Conservation (phyloP, 352 stramenopile species). For the Phytophthora syringae region DNA sequence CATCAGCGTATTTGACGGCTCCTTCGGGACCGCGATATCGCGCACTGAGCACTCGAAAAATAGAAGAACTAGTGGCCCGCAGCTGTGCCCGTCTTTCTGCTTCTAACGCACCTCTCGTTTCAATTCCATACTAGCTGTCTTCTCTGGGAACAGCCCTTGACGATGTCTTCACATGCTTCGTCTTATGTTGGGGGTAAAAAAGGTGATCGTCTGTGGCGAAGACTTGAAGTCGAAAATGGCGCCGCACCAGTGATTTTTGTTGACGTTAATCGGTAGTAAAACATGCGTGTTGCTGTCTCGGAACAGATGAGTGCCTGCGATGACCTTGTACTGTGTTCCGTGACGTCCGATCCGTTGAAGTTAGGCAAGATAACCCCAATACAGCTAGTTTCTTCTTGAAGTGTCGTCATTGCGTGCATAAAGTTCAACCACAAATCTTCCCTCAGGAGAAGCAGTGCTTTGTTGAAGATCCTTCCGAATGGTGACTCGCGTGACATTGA, state of each 20-base stretch:
- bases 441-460: background rate
- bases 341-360: too few species aligned
- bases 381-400: too few species aligned
- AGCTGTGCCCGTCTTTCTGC: background rate
- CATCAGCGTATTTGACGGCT: too few species aligned
- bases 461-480: background rate
- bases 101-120: background rate
- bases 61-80: background rate
- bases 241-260: background rate
- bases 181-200: background rate
- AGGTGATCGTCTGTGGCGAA: background rate
- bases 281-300: constrained; percentile 1
- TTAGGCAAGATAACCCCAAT: too few species aligned
- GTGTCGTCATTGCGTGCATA: too few species aligned
- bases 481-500: background rate
- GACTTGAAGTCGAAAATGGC: background rate
- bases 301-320: too few species aligned
- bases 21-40: too few species aligned
- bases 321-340: too few species aligned
- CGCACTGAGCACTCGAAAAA: background rate
- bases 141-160: background rate
- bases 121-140: background rate
- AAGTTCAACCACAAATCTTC: too few species aligned
- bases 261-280: background rate
- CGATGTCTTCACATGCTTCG: background rate